Evolutionary conservation across 176 grass and related monocot genomes (phyloP), one percentile per base, ranked within the genome.

Genomic region (Avena sativa): DNA sequence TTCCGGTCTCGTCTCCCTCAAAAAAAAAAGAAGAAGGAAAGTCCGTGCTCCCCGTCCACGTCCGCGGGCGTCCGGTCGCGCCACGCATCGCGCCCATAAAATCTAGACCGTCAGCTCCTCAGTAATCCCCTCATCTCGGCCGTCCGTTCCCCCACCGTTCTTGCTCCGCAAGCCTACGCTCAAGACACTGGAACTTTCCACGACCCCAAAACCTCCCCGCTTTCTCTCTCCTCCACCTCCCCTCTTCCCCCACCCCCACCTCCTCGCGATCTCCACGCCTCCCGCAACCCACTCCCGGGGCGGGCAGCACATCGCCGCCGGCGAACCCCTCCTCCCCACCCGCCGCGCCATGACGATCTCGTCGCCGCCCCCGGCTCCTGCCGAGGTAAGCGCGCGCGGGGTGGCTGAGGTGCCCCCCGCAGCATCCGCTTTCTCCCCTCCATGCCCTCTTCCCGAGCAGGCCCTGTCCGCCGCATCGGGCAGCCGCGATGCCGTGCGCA

Each of bases 321-420:
- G 83, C 76, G 58, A 66, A 66, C 56, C 40, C 9, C 52, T 34
- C 17, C 32, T 12, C 26, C 14, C 40, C 58, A 19, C 14, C 38
- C 51, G 64, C 60, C 71, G 55, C 34, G 56, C 63, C 83, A 95
- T 95, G 93, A 87, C 88, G 79, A 95, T 86, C 85, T 89, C 91
- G 9, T 86, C 93, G 25, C 93, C 93, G 30, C 83, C 78, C 38
- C 83, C 80, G 71, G 75, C 81, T 57, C 88, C 89, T 1, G 83
- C 87, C 61, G 91, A 93, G 89, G 93, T 95, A 89, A 89, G 82
- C 56, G 14, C 44, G 61, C 70, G 69, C 13, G 26, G 19, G 74
- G 21, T 44, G 46, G 40, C 50, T 32, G 32, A 44, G 71, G 12
- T 7, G 20, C 0, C 57, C 40, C 80, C 32, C 72, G 5, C 12